These are phyloP conservation scores for Teunomyces gatunensis DNA, from an alignment of 805 yeast species.

Conservation along the genomic window DNA sequence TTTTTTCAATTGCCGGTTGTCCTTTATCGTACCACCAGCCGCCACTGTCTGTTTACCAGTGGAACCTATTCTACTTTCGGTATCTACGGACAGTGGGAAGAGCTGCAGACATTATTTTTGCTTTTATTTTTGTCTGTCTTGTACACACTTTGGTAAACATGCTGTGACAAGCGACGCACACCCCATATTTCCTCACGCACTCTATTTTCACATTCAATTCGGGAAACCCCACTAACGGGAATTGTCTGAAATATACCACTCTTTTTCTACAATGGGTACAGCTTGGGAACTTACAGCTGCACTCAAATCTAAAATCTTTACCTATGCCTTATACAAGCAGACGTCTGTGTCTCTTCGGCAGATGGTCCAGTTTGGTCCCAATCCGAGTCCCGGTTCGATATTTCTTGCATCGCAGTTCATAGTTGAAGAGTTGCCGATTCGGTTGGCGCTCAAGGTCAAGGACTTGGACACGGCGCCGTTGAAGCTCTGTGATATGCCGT, in stretches of 20 bases:
- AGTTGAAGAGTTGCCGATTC: conserved; percentile 81
- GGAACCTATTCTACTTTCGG: not conserved
- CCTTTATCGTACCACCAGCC: not conserved
- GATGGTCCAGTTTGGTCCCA: conserved; percentile 88
- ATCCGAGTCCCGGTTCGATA: conserved; percentile 73
- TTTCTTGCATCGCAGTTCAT: conserved; percentile 83
- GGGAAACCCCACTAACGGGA: conserved; percentile 1
- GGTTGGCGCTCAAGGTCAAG: conserved; percentile 81
- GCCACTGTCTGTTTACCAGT: too few species aligned
- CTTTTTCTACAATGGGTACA: conserved; percentile 30
- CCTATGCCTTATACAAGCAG: conserved; percentile 71
- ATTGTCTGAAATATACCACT: conserved; percentile 1
- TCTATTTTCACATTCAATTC: not conserved
- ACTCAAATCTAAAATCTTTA: conserved; percentile 54
- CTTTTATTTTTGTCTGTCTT: not conserved
- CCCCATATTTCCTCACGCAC: conserved; percentile 3
- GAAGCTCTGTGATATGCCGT: conserved; percentile 69
- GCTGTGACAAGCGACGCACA: not conserved
- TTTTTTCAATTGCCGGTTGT: not conserved
- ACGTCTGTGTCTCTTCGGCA: conserved; percentile 82
- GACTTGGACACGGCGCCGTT: conserved; percentile 80
- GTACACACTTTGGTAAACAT: not conserved
- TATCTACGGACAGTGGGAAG: not conserved
- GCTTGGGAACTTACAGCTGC: conserved; percentile 50
- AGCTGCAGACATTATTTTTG: not conserved